A percentile compares a stretch with the other conserved stretches of the same genome.
Evolutionary conservation across 352 stramenopile species (phyloP).

Genomic region (Globisporangium nagaii): DNA sequence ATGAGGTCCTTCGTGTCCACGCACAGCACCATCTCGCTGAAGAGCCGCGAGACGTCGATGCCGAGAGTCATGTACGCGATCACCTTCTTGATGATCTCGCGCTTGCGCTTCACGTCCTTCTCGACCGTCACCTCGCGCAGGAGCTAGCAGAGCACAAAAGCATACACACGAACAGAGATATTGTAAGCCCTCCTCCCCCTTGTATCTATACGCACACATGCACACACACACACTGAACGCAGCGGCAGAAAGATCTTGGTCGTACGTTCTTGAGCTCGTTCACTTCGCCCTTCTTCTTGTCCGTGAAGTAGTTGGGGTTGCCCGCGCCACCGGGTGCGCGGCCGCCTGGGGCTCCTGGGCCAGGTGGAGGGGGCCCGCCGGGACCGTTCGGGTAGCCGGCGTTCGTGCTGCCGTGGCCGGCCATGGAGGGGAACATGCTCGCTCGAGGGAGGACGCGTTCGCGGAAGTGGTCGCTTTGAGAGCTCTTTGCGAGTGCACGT

Average conservation of each 20-base stretch:
- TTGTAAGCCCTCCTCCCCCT: too few species aligned
- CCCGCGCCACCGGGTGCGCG: conserved; percentile 20
- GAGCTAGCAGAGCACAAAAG: neutral
- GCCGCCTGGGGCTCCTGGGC: conserved; percentile 9
- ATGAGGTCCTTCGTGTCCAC: conserved; percentile 98
- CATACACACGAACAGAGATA: neutral
- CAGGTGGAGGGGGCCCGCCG: neutral
- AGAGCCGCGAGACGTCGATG: conserved; percentile 98
- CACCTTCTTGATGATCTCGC: conserved; percentile 99
- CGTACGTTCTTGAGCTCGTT: conserved; percentile 93
- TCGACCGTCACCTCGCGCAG: conserved; percentile 96
- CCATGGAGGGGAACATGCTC: conserved; percentile 46
- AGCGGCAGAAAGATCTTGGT: neutral
- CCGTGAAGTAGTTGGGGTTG: conserved; percentile 80
- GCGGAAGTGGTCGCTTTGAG: neutral
- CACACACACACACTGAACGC: conserved; percentile 42
- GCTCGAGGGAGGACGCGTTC: neutral
- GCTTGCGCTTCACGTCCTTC: conserved; percentile 95
- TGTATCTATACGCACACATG: neutral
- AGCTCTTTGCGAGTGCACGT: too few species aligned
- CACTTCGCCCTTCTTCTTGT: conserved; percentile 95
- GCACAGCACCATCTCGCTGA: conserved; percentile 98
- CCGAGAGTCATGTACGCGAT: conserved; percentile 99
- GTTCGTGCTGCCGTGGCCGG: conserved; percentile 9
- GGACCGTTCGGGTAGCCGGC: conserved; percentile 13